Evolutionary conservation across 352 stramenopile genomes (phyloP), one percentile per base, ranked within the genome.

Genomic region (Halophytophthora polymorphica): DNA sequence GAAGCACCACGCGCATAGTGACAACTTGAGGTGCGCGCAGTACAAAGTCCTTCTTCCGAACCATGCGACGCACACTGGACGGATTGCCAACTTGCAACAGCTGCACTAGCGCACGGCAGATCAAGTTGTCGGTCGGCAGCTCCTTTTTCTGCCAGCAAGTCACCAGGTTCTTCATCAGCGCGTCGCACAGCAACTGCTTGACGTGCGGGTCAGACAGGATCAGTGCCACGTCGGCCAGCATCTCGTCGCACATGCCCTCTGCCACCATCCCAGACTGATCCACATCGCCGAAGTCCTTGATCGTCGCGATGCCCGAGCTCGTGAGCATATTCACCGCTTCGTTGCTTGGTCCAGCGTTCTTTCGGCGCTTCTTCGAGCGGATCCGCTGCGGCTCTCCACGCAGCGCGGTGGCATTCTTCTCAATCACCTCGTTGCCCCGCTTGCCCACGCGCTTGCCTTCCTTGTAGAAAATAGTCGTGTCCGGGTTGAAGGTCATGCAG

Each of bases 381-480:
- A 92, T 89, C 17, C 77, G 70, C 40, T 90, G 79, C 2, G 82
- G 82, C 31, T 87, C 77, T 5, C 82, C 82, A 44, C 76, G 77
- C n/a, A 92, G 52, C 25, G 73, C 69, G 12, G 62, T 47, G 29
- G 71, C 63, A 46, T 83, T 77, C 61, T 83, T 82, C 33, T 91
- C 80, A 36, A 95, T 83, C n/a, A 91, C 56, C 42, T 88, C 82
- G 22, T 74, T 64, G 19, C 84, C 83, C n/a, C 82, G 73, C 62
- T 93, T 95, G 19, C 80, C 78, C 15, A 95, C 65, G 35, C 84
- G 77, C 53, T 95, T 95, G 44, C 68, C 85, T 71, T 95, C 83
- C 38, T 93, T 95, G 61, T 91, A 91, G 51, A 92, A 95, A 15
- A 95, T 82, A 2, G 85, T 93, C 25, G 77, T 86, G 45, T 92